Percentiles rank a stretch among this genome's conserved stretches.
These are phyloP conservation scores for Cephaloascus fragrans DNA, from an alignment of 805 yeast species.

Conservation along the genomic window DNA sequence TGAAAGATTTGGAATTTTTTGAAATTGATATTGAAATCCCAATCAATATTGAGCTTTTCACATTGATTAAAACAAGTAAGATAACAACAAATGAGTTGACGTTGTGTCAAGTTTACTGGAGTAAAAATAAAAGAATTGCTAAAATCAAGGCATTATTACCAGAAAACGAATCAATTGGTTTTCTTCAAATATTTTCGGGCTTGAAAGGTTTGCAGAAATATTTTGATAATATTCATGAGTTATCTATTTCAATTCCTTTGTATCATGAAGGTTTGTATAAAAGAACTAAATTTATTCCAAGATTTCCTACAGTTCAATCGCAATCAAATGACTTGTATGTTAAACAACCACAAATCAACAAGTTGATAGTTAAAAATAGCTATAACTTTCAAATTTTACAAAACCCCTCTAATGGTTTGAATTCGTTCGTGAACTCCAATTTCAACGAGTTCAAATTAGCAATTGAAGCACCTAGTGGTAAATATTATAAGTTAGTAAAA, in stretches of 20 bases:
- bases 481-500: conserved; percentile 46
- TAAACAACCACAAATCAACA: conserved; percentile 72
- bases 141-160: conserved; percentile 80
- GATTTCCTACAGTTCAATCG: conserved; percentile 63
- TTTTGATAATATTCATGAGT: conserved; percentile 50
- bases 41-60: conserved; percentile 54
- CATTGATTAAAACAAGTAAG: conserved; percentile 45
- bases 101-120: conserved; percentile 74
- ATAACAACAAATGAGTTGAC: conserved; percentile 41
- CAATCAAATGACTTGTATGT: conserved; percentile 71
- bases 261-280: conserved; percentile 60
- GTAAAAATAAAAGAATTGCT: conserved; percentile 51
- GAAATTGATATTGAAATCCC: conserved; percentile 76
- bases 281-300: conserved; percentile 56
- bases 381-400: conserved; percentile 60
- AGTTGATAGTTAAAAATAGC: conserved; percentile 43
- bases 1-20: conserved; percentile 66
- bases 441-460: conserved; percentile 47
- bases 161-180: conserved; percentile 55
- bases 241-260: conserved; percentile 66
- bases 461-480: conserved; percentile 80
- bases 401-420: conserved; percentile 44
- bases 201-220: conserved; percentile 48
- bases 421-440: conserved; percentile 18
- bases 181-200: conserved; percentile 67